These are phyloP conservation scores for Penicillium parvum DNA, from an alignment of 495 filamentous ascomycete genomes.

Conservation along the genomic window DNA sequence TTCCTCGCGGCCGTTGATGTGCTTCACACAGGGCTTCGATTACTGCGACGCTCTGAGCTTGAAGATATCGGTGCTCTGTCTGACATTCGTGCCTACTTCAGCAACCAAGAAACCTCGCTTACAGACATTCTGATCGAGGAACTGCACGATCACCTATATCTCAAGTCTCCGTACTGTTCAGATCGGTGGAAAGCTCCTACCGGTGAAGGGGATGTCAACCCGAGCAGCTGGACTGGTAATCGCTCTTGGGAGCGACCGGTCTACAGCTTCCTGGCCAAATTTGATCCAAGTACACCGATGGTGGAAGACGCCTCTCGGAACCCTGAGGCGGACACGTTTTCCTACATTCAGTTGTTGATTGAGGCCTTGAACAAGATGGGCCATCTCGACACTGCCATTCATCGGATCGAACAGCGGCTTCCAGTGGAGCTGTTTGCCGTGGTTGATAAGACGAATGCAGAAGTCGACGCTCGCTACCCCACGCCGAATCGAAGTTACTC, in stretches of 20 bases:
- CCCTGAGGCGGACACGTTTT: slow-evolving; percentile 90
- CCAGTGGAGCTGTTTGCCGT: slow-evolving; percentile 92
- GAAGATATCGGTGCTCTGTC: slow-evolving; percentile 86
- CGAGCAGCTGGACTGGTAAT: slow-evolving; percentile 25
- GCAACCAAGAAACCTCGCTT: slow-evolving; percentile 85
- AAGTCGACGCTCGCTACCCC: slow-evolving; percentile 88
- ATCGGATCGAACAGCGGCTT: slow-evolving; percentile 85
- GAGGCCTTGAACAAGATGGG: slow-evolving; percentile 88
- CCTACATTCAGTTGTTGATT: slow-evolving; percentile 81
- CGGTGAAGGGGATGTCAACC: slow-evolving; percentile 51
- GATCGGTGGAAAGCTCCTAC: slow-evolving; percentile 76
- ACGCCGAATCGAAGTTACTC: slow-evolving; percentile 57
- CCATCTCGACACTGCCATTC: slow-evolving; percentile 75
- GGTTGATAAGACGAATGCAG: slow-evolving; percentile 89
- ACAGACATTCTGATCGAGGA: slow-evolving; percentile 96
- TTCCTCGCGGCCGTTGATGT: slow-evolving; percentile 91
- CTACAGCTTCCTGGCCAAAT: slow-evolving; percentile 71
- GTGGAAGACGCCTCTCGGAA: slow-evolving; percentile 85
- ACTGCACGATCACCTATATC: slow-evolving; percentile 92
- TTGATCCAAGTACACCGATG: slow-evolving; percentile 68
- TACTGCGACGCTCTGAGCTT: slow-evolving; percentile 80
- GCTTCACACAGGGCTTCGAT: slow-evolving; percentile 76
- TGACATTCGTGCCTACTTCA: slow-evolving; percentile 81
- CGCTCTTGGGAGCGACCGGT: slow-evolving; percentile 58
- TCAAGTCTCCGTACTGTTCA: slow-evolving; percentile 95